Percentiles rank a stretch among this genome's conserved stretches.
phyloP scores from a whole-genome alignment of 2,329 filamentous ascomycete genomes.

The Periconia digitata region DNA sequence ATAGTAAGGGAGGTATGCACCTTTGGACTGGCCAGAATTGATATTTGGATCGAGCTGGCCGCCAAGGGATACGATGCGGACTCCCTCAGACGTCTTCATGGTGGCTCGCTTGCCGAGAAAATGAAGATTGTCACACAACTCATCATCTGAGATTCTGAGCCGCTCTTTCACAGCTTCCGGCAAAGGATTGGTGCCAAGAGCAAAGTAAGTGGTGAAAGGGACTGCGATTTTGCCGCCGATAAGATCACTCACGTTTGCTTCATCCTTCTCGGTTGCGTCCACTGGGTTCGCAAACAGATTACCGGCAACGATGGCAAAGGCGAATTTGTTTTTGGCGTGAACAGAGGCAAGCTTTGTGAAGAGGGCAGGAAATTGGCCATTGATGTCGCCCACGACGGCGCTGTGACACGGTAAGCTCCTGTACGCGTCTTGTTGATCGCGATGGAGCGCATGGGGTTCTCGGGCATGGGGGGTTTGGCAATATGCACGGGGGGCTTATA shows the following conservation, averaged over 20 bases:
- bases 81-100: conserved; percentile 85
- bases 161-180: conserved; percentile 71
- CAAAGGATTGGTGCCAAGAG: conserved; percentile 71
- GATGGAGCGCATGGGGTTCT: no score
- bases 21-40: conserved; percentile 64
- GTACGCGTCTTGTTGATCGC: not conserved
- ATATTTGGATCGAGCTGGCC: conserved; percentile 67
- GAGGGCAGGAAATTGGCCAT: conserved; percentile 73
- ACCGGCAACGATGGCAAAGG: conserved; percentile 80
- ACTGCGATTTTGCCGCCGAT: conserved; percentile 72
- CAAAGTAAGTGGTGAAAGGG: conserved; percentile 88
- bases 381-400: conserved; percentile 79
- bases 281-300: conserved; percentile 70
- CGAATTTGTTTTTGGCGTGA: conserved; percentile 85
- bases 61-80: conserved; percentile 84
- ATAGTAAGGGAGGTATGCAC: conserved; percentile 77
- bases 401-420: conserved; percentile 45
- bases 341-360: conserved; percentile 80
- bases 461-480: no score
- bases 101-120: conserved; percentile 82
- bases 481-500: conserved; percentile 5
- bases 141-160: conserved; percentile 67
- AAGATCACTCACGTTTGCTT: conserved; percentile 63
- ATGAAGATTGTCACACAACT: conserved; percentile 86
- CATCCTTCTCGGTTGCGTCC: conserved; percentile 53